phyloP scores from a whole-genome alignment of 1,139 yeast genomes.

The Geotrichum siamense region DNA sequence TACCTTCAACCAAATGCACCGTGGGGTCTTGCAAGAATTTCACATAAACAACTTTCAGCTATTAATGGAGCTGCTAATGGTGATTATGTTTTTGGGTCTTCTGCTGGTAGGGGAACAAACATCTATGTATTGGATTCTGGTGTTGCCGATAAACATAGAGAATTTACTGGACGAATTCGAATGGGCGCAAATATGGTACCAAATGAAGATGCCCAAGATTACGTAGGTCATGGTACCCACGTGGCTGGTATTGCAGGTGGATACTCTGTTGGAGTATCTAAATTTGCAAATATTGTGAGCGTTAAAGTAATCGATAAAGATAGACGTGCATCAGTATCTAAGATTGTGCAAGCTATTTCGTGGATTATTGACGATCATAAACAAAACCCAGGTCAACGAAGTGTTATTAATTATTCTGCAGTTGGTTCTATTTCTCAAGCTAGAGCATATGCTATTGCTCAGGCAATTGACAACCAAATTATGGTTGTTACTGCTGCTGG shows the following conservation, averaged over 20 bases:
- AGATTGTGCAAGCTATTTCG: conserved; percentile 29
- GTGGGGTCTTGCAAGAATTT: conserved; percentile 54
- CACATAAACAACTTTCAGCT: conserved; percentile 30
- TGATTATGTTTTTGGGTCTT: conserved; percentile 41
- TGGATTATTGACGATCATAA: conserved; percentile 47
- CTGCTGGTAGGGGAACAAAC: conserved; percentile 48
- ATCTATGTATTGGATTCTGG: conserved; percentile 50
- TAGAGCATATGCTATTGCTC: conserved; percentile 73
- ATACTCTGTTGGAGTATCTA: conserved; percentile 40
- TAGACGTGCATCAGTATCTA: conserved; percentile 31
- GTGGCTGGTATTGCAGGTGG: conserved; percentile 44
- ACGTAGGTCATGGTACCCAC: conserved; percentile 40
- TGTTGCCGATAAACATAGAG: conserved; percentile 41
- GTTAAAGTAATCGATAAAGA: conserved; percentile 35
- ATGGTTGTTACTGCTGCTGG: conserved; percentile 89
- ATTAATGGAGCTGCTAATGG: conserved; percentile 13
- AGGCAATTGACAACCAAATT: conserved; percentile 73
- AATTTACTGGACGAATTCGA: conserved; percentile 45
- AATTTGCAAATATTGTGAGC: conserved; percentile 39
- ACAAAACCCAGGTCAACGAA: conserved; percentile 66
- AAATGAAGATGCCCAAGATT: conserved; percentile 34
- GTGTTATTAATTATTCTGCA: conserved; percentile 84
- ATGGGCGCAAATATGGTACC: conserved; percentile 30
- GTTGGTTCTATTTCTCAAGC: conserved; percentile 85
- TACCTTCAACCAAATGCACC: conserved; percentile 30